A percentile compares a stretch with the other conserved stretches of the same genome.
Evolutionary conservation across 2,329 filamentous ascomycete species (phyloP).

Genomic region (Beauveria bassiana): DNA sequence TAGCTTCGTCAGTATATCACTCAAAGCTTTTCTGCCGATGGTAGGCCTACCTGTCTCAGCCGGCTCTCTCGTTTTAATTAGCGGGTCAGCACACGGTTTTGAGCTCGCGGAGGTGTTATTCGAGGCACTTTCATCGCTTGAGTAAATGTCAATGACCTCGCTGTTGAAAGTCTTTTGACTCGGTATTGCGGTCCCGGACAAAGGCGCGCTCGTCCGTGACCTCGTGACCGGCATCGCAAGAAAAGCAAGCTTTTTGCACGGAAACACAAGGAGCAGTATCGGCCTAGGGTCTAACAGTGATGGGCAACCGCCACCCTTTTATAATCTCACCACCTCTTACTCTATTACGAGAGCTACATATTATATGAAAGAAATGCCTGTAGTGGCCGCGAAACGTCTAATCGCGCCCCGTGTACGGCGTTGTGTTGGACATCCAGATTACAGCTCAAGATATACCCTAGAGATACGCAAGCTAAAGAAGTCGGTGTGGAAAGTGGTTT

Average conservation of each 20-base stretch:
- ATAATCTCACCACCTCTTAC: not conserved
- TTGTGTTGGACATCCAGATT: not conserved
- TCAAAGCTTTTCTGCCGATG: not conserved
- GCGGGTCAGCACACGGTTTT: not conserved
- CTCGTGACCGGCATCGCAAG: not conserved
- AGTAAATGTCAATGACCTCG: not conserved
- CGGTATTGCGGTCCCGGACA: not conserved
- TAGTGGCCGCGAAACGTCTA: not conserved
- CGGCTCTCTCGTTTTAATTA: not conserved
- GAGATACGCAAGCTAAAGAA: not conserved
- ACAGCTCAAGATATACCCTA: no score
- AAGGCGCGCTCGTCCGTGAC: not conserved
- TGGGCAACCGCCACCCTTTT: not conserved
- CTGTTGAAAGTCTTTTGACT: not conserved
- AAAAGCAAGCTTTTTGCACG: not conserved
- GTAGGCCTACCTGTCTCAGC: not conserved
- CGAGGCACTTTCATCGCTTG: not conserved
- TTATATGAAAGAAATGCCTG: not conserved
- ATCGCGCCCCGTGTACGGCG: not conserved
- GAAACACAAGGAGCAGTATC: not conserved
- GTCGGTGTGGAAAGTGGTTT: not conserved
- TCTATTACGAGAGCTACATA: not conserved
- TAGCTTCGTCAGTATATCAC: not conserved
- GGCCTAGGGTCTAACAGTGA: not conserved
- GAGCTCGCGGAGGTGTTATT: not conserved